A percentile compares a stretch with the other conserved stretches of the same genome.
Evolutionary conservation across 139 green algal species (phyloP).

Genomic region (Picochlorum sp.): DNA sequence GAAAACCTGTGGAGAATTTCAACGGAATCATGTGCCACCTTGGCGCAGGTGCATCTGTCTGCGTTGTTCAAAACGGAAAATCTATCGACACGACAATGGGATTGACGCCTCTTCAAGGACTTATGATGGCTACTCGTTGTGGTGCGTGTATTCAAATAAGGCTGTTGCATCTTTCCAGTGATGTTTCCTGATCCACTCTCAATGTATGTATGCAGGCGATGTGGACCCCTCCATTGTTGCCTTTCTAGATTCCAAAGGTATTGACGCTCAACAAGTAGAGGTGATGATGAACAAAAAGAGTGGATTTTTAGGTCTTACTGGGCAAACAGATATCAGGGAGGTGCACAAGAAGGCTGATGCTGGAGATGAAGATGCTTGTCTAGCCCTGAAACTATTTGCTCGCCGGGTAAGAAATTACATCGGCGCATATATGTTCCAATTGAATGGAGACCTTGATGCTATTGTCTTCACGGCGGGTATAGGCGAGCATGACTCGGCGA

Average conservation of each 20-base stretch:
- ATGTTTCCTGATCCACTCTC: background rate
- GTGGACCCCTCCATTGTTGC: constrained; percentile 2
- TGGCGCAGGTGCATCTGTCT: constrained; percentile 68
- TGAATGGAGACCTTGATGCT: constrained; percentile 69
- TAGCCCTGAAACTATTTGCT: constrained; percentile 76
- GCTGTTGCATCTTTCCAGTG: constrained; percentile 6
- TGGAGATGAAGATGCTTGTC: constrained; percentile 39
- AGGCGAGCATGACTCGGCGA: constrained; percentile 24
- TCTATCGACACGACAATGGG: constrained; percentile 29
- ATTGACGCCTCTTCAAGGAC: constrained; percentile 27
- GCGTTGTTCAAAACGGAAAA: constrained; percentile 45
- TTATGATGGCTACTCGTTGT: constrained; percentile 28
- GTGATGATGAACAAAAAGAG: constrained; percentile 78
- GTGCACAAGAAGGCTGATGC: constrained; percentile 40
- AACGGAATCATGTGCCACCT: constrained; percentile 79
- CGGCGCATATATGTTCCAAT: constrained; percentile 63
- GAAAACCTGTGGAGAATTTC: constrained; percentile 40
- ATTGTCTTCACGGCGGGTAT: constrained; percentile 75
- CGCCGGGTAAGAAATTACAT: constrained; percentile 81
- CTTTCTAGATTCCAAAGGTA: constrained; percentile 9
- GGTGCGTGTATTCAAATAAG: constrained; percentile 11
- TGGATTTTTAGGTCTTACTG: constrained; percentile 38
- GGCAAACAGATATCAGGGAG: constrained; percentile 48
- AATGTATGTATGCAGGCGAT: background rate
- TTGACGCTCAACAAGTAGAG: constrained; percentile 38